Conservation (phyloP, 768 basidiomycete genomes). For the Tricholomella constricta region DNA sequence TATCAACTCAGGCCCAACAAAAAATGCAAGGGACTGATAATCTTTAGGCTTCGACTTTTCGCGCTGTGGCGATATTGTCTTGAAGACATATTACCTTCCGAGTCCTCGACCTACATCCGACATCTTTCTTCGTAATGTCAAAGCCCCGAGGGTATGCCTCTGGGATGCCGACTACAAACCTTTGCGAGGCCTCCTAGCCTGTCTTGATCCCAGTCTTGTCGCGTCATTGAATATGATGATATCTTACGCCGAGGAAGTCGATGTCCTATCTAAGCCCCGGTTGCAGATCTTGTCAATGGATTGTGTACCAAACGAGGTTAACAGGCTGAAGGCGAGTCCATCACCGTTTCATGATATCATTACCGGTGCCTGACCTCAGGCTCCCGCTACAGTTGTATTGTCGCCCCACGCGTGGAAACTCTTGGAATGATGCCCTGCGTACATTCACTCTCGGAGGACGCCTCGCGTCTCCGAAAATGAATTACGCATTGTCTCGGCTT, state of each 20-base stretch:
- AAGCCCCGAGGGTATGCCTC: constrained; percentile 13
- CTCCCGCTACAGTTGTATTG: constrained; percentile 27
- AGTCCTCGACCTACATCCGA: constrained; percentile 12
- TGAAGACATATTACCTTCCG: constrained; percentile 35
- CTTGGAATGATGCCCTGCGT: constrained; percentile 28
- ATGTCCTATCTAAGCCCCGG: constrained; percentile 24
- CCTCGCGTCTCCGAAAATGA: constrained; percentile 24
- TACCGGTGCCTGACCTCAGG: neutral
- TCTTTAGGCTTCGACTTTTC: constrained; percentile 32
- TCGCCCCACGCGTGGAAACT: constrained; percentile 25
- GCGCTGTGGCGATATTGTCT: constrained; percentile 23
- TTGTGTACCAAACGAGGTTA: constrained; percentile 25
- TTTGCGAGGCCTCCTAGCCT: constrained; percentile 22
- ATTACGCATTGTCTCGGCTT: constrained; percentile 20
- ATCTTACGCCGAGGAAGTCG: constrained; percentile 26
- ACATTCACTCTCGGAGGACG: constrained; percentile 32
- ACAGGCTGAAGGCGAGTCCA: constrained; percentile 29
- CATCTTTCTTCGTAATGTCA: constrained; percentile 3
- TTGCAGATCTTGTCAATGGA: constrained; percentile 32
- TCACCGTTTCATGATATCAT: neutral
- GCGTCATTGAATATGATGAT: constrained; percentile 28
- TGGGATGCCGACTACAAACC: constrained; percentile 28
- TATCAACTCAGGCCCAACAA: neutral
- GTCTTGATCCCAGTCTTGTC: constrained; percentile 25
- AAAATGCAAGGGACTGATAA: neutral